phyloP scores from a whole-genome alignment of 1,284 basidiomycete species.

The Ustilago loliicola region DNA sequence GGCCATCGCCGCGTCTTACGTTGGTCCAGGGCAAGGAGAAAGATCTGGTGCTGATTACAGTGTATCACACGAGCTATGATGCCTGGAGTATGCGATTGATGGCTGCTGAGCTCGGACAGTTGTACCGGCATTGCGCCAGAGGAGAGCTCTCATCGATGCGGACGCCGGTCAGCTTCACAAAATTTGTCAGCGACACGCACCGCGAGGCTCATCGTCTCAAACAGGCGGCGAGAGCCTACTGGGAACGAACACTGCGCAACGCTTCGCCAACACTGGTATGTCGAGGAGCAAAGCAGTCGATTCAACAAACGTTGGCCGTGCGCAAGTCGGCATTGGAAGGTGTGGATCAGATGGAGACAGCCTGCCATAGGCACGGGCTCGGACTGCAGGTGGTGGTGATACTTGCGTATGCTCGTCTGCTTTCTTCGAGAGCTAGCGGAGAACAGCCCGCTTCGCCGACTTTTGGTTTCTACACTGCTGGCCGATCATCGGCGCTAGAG shows the following conservation, averaged over 20 bases:
- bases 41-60: slow-evolving; percentile 16
- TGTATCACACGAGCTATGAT: slow-evolving; percentile 27
- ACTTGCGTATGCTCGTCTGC: slow-evolving; percentile 20
- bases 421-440: slow-evolving; percentile 1
- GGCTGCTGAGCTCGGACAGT: slow-evolving; percentile 8
- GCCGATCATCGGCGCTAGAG: slow-evolving; percentile 14
- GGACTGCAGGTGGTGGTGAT: slow-evolving; percentile 26
- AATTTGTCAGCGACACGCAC: too few relatives aligned
- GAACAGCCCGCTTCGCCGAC: slow-evolving; percentile 10
- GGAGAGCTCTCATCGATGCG: too few relatives aligned
- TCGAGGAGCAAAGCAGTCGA: slow-evolving; percentile 12
- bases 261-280: slow-evolving; percentile 22
- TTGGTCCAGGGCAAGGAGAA: slow-evolving; percentile 13
- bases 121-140: slow-evolving; percentile 7
- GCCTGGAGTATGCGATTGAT: slow-evolving; percentile 28
- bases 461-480: slow-evolving; percentile 27
- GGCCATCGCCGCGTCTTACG: slow-evolving; percentile 21
- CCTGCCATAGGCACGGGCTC: slow-evolving; percentile 14
- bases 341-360: not conserved
- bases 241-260: not conserved
- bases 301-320: slow-evolving; percentile 14
- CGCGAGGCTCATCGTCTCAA: too few relatives aligned
- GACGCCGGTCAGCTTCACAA: too few relatives aligned
- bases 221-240: too few relatives aligned
- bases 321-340: slow-evolving; percentile 1